Conservation (phyloP, 306 rosid species). For the Vigna unguiculata region DNA sequence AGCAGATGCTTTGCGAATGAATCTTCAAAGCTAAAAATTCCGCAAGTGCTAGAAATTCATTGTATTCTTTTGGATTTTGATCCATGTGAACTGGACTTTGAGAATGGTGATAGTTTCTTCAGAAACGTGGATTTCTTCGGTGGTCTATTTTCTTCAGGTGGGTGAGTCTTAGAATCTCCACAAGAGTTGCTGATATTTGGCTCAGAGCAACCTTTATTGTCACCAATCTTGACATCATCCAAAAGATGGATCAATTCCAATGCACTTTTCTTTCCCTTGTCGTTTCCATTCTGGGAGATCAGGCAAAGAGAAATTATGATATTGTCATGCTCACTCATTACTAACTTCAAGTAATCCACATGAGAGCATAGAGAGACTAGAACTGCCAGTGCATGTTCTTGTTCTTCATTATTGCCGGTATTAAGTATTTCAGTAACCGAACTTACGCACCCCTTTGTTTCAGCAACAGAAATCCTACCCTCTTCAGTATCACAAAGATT, state of each 20-base stretch:
- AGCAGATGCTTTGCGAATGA: conserved; percentile 39
- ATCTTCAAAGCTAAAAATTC: conserved; percentile 38
- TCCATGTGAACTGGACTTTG: conserved; percentile 46
- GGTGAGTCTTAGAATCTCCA: conserved; percentile 32
- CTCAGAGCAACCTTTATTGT: conserved; percentile 45
- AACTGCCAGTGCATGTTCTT: conserved; percentile 76
- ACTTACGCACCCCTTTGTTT: conserved; percentile 81
- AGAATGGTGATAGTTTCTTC: conserved; percentile 54
- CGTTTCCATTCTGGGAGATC: conserved; percentile 74
- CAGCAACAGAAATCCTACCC: conserved; percentile 64
- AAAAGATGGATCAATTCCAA: conserved; percentile 68
- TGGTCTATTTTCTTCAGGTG: conserved; percentile 52
- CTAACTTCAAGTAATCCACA: conserved; percentile 63
- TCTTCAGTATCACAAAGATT: conserved; percentile 65
- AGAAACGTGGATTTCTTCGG: conserved; percentile 53
- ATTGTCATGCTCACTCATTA: conserved; percentile 62
- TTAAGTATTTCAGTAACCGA: conserved; percentile 67
- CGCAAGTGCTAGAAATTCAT: conserved; percentile 20
- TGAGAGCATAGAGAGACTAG: conserved; percentile 80
- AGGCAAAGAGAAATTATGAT: conserved; percentile 58
- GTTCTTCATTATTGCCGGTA: conserved; percentile 61
- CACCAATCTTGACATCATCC: conserved; percentile 48
- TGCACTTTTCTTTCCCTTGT: conserved; percentile 64
- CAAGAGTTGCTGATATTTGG: conserved; percentile 44
- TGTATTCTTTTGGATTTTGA: conserved; percentile 53